These are phyloP conservation scores for Penicillium dipodomyicola DNA, from an alignment of 495 filamentous ascomycete species.

Conservation along the genomic window DNA sequence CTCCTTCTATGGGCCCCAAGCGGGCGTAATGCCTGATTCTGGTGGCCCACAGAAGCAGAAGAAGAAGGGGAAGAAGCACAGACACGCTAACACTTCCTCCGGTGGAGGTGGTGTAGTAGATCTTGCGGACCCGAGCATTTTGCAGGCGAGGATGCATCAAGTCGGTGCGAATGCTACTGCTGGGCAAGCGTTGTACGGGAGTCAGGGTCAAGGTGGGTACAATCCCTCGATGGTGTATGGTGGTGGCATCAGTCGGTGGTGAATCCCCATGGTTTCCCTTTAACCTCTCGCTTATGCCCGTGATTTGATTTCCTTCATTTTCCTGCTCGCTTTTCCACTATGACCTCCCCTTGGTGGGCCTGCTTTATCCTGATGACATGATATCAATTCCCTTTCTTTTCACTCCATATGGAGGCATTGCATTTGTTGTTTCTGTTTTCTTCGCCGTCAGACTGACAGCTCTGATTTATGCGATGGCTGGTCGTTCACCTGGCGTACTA, in stretches of 20 bases:
- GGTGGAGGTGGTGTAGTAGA: slow-evolving; percentile 97
- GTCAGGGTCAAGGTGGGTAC: slow-evolving; percentile 99
- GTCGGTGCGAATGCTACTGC: slow-evolving; percentile 61
- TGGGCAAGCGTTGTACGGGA: slow-evolving; percentile 84
- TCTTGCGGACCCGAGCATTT: slow-evolving; percentile 99
- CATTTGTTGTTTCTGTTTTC: slow-evolving; percentile 32
- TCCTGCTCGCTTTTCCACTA: slow-evolving; percentile 16
- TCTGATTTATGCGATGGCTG: slow-evolving; percentile 32
- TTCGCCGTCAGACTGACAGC: slow-evolving; percentile 31
- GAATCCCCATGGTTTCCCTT: slow-evolving; percentile 38
- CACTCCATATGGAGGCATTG: slow-evolving; percentile 26
- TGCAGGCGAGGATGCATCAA: slow-evolving; percentile 96
- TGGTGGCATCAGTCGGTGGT: slow-evolving; percentile 70
- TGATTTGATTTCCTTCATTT: slow-evolving; percentile 19
- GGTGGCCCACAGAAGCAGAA: slow-evolving; percentile 83
- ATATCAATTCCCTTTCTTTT: slow-evolving; percentile 33
- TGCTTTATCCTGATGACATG: slow-evolving; percentile 34
- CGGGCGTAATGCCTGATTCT: slow-evolving; percentile 79
- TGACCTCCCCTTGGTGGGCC: slow-evolving; percentile 20
- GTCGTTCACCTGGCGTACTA: slow-evolving; percentile 42
- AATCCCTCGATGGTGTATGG: slow-evolving; percentile 85
- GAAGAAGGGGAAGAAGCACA: slow-evolving; percentile 99
- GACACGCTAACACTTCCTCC: slow-evolving; percentile 99
- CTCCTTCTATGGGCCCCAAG: slow-evolving; percentile 85
- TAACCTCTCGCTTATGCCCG: slow-evolving; percentile 12